Conservation (phyloP, 805 yeast genomes). For the Metschnikowia gelsemii region DNA sequence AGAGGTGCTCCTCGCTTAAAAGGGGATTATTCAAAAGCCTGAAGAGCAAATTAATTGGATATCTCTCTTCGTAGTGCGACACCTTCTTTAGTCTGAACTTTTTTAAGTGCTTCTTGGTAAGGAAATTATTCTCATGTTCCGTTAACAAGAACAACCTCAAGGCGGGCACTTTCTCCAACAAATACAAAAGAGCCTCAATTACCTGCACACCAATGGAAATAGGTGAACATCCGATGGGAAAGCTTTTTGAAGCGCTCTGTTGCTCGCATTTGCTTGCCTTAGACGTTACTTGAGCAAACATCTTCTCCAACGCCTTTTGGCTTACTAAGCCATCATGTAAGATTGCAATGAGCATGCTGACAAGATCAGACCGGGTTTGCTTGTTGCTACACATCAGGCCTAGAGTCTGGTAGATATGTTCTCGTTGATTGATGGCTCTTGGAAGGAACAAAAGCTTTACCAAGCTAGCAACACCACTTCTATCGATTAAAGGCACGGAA, state of each 20-base stretch:
- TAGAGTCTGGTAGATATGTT: slow-evolving; percentile 61
- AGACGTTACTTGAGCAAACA: slow-evolving; percentile 55
- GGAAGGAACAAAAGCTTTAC: slow-evolving; percentile 72
- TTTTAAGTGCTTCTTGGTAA: slow-evolving; percentile 32
- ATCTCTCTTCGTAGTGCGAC: slow-evolving; percentile 42
- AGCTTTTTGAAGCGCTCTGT: slow-evolving; percentile 9
- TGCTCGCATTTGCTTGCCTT: slow-evolving; percentile 36
- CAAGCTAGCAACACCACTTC: slow-evolving; percentile 70
- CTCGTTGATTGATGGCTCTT: slow-evolving; percentile 61
- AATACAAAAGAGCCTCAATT: slow-evolving; percentile 68
- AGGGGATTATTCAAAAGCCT: slow-evolving; percentile 58
- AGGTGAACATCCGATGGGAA: slow-evolving; percentile 65
- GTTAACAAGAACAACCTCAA: slow-evolving; percentile 72
- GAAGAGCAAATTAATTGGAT: slow-evolving; percentile 71
- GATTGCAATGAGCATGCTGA: slow-evolving; percentile 64
- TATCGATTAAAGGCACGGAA: slow-evolving; percentile 65
- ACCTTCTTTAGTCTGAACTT: slow-evolving; percentile 36
- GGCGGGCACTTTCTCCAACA: slow-evolving; percentile 65
- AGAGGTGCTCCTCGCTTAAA: slow-evolving; percentile 68
- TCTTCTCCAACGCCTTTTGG: slow-evolving; percentile 58
- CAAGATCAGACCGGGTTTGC: slow-evolving; percentile 73
- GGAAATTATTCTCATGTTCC: slow-evolving; percentile 60
- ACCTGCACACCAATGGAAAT: slow-evolving; percentile 72
- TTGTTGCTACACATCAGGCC: slow-evolving; percentile 70
- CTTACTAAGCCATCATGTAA: slow-evolving; percentile 73